Evolutionary conservation across 495 filamentous ascomycete genomes (phyloP).

Genomic region (Staphylotrichum longicolle): DNA sequence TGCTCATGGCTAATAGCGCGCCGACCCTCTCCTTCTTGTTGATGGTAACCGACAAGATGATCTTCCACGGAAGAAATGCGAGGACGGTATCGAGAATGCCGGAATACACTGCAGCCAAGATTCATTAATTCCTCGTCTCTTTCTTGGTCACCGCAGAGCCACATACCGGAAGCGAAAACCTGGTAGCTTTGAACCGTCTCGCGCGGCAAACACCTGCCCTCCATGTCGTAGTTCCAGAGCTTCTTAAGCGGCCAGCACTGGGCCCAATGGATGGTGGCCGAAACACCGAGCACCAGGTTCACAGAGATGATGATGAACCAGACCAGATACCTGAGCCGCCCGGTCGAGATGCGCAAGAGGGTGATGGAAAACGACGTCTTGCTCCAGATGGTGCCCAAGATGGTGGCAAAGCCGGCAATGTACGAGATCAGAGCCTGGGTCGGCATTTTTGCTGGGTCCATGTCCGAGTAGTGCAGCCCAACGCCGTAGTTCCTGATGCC

Average conservation of each 20-base stretch:
- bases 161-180: neutral
- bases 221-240: constrained; percentile 2
- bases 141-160: neutral
- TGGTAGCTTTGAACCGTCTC: neutral
- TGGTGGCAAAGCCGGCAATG: neutral
- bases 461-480: neutral
- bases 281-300: constrained; percentile 18
- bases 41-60: constrained; percentile 26
- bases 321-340: constrained; percentile 7
- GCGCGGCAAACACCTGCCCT: constrained; percentile 6
- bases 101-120: neutral
- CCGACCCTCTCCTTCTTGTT: constrained; percentile 31
- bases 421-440: neutral
- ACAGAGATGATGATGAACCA: constrained; percentile 28
- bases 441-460: neutral
- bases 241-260: constrained; percentile 16
- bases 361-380: constrained; percentile 19
- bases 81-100: constrained; percentile 24
- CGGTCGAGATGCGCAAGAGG: constrained; percentile 12
- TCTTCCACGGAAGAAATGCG: constrained; percentile 31
- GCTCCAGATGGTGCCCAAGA: constrained; percentile 17
- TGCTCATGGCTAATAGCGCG: constrained; percentile 29
- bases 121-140: neutral
- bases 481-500: neutral
- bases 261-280: constrained; percentile 18